Percentiles rank a stretch among this genome's conserved stretches.
Evolutionary conservation across 2,329 filamentous ascomycete species (phyloP).

Genomic region (Apiospora saccharicola): DNA sequence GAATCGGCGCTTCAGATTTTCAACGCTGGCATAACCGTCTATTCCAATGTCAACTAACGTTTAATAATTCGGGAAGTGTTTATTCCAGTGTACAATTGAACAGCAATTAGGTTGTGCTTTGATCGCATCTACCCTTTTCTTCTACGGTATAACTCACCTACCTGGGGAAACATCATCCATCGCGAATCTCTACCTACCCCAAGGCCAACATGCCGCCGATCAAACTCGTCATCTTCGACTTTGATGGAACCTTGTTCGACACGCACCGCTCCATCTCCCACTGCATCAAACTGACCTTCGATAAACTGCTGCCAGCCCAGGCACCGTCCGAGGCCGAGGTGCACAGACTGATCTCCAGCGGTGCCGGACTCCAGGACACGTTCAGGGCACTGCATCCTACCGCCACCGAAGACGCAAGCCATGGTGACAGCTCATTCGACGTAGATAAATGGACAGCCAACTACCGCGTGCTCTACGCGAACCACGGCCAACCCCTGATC

Average conservation of each 20-base stretch:
- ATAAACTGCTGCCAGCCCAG: conserved; percentile 25
- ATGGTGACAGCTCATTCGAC: neutral
- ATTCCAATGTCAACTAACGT: no score
- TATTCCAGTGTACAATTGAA: no score
- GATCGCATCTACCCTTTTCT: no score
- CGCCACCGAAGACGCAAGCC: neutral
- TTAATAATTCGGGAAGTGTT: no score
- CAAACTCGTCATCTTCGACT: conserved; percentile 31
- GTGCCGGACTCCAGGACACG: conserved; percentile 29
- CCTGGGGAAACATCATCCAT: no score
- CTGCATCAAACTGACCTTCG: conserved; percentile 31
- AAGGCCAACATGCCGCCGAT: neutral
- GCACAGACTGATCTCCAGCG: conserved; percentile 28
- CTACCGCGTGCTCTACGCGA: conserved; percentile 29
- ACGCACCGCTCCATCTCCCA: conserved; percentile 30
- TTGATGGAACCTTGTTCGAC: conserved; percentile 33
- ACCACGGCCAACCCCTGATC: conserved; percentile 28
- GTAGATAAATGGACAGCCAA: neutral
- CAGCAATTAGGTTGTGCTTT: no score
- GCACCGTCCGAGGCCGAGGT: conserved; percentile 26
- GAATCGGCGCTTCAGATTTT: no score
- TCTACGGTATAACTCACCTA: no score
- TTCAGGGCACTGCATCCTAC: conserved; percentile 28
- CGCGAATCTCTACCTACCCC: neutral
- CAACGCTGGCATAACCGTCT: no score